Evolutionary conservation across 1,139 yeast species (phyloP).

Genomic region (Arxiozyma slooffiae): DNA sequence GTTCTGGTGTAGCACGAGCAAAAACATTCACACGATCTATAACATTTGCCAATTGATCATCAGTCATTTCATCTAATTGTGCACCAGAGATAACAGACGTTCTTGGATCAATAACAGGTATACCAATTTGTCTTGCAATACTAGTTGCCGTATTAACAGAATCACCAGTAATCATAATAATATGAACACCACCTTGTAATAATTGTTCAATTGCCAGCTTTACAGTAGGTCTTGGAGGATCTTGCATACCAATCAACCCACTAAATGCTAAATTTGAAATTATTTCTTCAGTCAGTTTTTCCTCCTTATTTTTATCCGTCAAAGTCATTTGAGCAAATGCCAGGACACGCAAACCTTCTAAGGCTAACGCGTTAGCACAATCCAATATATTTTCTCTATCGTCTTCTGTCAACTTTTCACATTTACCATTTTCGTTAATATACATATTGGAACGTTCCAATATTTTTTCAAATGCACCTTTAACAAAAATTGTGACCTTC

Average conservation of each 20-base stretch:
- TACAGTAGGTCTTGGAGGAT: conserved; percentile 89
- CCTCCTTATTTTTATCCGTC: conserved; percentile 12
- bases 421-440: conserved; percentile 47
- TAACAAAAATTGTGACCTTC: conserved; percentile 51
- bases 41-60: conserved; percentile 58
- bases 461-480: conserved; percentile 85
- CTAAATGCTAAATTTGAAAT: conserved; percentile 60
- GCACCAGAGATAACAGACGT: conserved; percentile 73
- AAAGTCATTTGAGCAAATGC: conserved; percentile 55
- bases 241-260: conserved; percentile 90
- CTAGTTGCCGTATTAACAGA: conserved; percentile 85
- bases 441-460: conserved; percentile 52
- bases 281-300: conserved; percentile 31
- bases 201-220: conserved; percentile 59
- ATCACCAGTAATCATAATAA: conserved; percentile 96
- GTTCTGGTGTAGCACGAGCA: conserved; percentile 96
- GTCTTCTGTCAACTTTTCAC: conserved; percentile 43
- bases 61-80: conserved; percentile 60
- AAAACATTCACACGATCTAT: conserved; percentile 80
- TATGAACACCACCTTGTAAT: conserved; percentile 87
- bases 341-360: conserved; percentile 77
- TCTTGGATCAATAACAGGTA: conserved; percentile 59
- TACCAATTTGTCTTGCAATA: conserved; percentile 86
- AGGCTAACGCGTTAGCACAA: conserved; percentile 58
- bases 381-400: conserved; percentile 38